Base-by-base conservation (phyloP, 306 rosid genomes). In the Quercus cerris region DNA sequence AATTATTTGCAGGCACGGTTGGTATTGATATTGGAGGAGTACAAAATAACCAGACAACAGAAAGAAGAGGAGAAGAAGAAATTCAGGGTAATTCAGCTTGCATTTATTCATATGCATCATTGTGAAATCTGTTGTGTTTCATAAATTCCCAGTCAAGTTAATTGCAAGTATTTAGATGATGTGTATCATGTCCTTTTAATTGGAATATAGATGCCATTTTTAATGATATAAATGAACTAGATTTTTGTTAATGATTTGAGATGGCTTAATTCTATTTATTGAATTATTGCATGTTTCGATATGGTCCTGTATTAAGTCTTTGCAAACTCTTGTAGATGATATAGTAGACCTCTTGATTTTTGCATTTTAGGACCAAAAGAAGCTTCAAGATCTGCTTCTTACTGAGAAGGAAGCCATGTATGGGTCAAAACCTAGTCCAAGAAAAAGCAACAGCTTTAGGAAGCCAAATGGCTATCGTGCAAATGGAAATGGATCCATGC, bases 361-460 rank as follows among this genome's bases (percentile, higher is more conserved):
- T 77, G 27, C 57, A 71, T 81, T 78, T 80, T 51, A 95, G 99
- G 96, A 95, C 89, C 98, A 91, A 78, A 95, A 93, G 94, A 95
- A 95, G 91, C 79, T 94, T 83, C 99, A 94, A 84, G 97, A 93
- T 81, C 86, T 94, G 63, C 97, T 93, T 51, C 88, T 87, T n/a
- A 94, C 94, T 28, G 93, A 93, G 78, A 95, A 95, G 87, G 99
- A 95, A 88, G 88, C 96, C 55, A 89, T 86, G 54, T 93, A 89
- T 66, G 99, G 99, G 33, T 93, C 98, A 23, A 93, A 87, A 83
- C 99, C 99, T 68, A 95, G 99, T 82, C 99, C 99, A 30, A 89
- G 89, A 75, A 93, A 87, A 84, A 88, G 85, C 59, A 95, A 86
- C 86, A 95, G 98, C 89, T 90, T 93, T 77, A 86, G 92, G 82